phyloP scores from a whole-genome alignment of 1,284 basidiomycete species.

The Malassezia slooffiae region DNA sequence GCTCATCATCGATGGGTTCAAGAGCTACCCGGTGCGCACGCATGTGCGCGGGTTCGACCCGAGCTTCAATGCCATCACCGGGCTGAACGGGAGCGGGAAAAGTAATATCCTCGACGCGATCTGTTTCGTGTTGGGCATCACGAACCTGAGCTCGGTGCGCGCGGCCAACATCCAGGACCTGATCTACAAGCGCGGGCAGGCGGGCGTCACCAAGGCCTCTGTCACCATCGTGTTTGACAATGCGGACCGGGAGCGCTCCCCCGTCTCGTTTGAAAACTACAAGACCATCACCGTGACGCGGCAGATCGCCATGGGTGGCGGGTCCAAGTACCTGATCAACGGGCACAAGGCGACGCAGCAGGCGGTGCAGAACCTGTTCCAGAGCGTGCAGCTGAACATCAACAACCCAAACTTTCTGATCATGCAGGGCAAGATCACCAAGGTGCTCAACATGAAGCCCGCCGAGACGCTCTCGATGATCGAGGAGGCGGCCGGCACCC shows the following conservation, averaged over 20 bases:
- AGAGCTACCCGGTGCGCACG: slow-evolving; percentile 74
- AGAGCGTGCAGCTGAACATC: slow-evolving; percentile 96
- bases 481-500: slow-evolving; percentile 93
- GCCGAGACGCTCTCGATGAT: slow-evolving; percentile 97
- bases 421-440: slow-evolving; percentile 72
- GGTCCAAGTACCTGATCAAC: slow-evolving; percentile 93
- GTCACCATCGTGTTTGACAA: slow-evolving; percentile 99
- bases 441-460: slow-evolving; percentile 96
- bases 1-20: slow-evolving; percentile 51
- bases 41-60: slow-evolving; percentile 89
- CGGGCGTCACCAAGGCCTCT: slow-evolving; percentile 90
- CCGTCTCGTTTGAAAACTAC: slow-evolving; percentile 69
- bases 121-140: slow-evolving; percentile 45
- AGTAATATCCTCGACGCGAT: slow-evolving; percentile 52
- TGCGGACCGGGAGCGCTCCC: slow-evolving; percentile 76
- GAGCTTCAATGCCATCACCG: slow-evolving; percentile 95
- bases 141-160: slow-evolving; percentile 53
- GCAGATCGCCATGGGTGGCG: slow-evolving; percentile 88
- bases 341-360: slow-evolving; percentile 89
- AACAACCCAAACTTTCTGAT: slow-evolving; percentile 99
- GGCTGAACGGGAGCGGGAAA: slow-evolving; percentile 62
- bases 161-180: slow-evolving; percentile 93
- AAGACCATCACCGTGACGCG: slow-evolving; percentile 92
- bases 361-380: slow-evolving; percentile 81
- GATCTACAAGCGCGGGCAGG: slow-evolving; percentile 95